Evolutionary conservation across 768 basidiomycete genomes (phyloP), one percentile per base, ranked within the genome.

Genomic region (Infundibulicybe gibba): DNA sequence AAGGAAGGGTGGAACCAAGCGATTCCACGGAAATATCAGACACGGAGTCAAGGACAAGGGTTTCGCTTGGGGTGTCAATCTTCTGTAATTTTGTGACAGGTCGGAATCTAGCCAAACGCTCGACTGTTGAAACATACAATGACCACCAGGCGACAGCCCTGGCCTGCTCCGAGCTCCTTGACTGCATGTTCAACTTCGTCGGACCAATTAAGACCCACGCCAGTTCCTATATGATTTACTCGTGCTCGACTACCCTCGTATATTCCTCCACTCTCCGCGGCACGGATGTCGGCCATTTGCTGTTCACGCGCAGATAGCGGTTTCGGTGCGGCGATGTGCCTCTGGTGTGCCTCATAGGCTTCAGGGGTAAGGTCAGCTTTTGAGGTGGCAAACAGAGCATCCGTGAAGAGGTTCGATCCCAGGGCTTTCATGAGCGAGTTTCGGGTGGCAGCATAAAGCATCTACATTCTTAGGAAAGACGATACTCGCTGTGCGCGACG

Each of bases 361-460:
- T 78, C 76, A 1, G 81, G 68, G 3, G 80, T 83, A 44, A 87
- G 55, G 53, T 90, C 85, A 11, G 66, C 68, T 60, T 82, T 87
- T 44, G 77, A 75, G 0, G 87, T 90, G 1, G 90, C 90, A 58
- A 88, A 90, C n/a, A 94, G 66, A 32, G 77, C 74, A 60, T 88
- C 83, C 2, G 76, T 76, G 63, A 93, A 90, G 30, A 79, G 62
- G 14, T 80, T 70, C 2, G 91, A 83, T 38, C 90, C 90, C 3
- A 94, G 74, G n/a, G 76, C 70, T 61, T 80, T 90, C 21, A 82
- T 72, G 16, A 94, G 73, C 14, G 82, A 74, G 17, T 73, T 71
- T 38, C 90, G 81, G 1, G 85, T 84, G 3, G 91, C 85, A 16
- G 92, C 90, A 63, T 93, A 94, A 31, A 94, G 71, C 90, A 93